Evolutionary conservation across 768 basidiomycete genomes (phyloP).

Genomic region (Phylloporus sp.): DNA sequence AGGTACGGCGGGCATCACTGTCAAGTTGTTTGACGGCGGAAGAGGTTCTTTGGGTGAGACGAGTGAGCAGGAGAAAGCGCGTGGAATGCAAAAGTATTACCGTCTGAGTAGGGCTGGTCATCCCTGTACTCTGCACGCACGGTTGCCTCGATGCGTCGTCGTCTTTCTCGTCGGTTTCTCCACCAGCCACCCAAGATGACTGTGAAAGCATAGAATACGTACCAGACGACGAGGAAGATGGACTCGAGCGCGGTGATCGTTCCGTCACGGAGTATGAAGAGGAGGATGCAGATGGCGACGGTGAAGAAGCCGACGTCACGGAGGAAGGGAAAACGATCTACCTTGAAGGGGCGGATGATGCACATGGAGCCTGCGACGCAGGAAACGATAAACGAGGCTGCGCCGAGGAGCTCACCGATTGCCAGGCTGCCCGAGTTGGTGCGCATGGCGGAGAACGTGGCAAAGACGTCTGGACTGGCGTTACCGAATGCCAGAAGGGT

Average conservation of each 20-base stretch:
- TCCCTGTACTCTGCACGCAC: slow-evolving; percentile 55
- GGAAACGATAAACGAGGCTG: slow-evolving; percentile 92
- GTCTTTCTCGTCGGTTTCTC: slow-evolving; percentile 50
- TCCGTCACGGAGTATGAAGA: slow-evolving; percentile 75
- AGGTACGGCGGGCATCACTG: slow-evolving; percentile 30
- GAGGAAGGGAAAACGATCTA: slow-evolving; percentile 73
- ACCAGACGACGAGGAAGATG: slow-evolving; percentile 61
- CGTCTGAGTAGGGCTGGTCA: slow-evolving; percentile 58
- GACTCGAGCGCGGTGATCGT: slow-evolving; percentile 69
- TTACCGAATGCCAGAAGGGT: slow-evolving; percentile 97
- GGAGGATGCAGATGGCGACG: slow-evolving; percentile 68
- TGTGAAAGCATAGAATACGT: slow-evolving; percentile 67
- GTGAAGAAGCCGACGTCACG: slow-evolving; percentile 96
- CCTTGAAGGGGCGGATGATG: slow-evolving; percentile 91
- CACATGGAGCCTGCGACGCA: slow-evolving; percentile 98
- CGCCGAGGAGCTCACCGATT: slow-evolving; percentile 92
- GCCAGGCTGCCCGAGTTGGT: slow-evolving; percentile 82
- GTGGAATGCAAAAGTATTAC: slow-evolving; percentile 41
- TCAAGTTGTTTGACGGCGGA: slow-evolving; percentile 6
- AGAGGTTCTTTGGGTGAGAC: slow-evolving; percentile 8
- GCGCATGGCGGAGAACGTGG: slow-evolving; percentile 91
- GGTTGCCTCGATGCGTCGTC: slow-evolving; percentile 43
- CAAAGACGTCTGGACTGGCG: slow-evolving; percentile 93
- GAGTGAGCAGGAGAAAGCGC: slow-evolving; percentile 2
- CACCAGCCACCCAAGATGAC: slow-evolving; percentile 81